Conservation (phyloP, 495 filamentous ascomycete species). For the Bathelium albidoporum region DNA sequence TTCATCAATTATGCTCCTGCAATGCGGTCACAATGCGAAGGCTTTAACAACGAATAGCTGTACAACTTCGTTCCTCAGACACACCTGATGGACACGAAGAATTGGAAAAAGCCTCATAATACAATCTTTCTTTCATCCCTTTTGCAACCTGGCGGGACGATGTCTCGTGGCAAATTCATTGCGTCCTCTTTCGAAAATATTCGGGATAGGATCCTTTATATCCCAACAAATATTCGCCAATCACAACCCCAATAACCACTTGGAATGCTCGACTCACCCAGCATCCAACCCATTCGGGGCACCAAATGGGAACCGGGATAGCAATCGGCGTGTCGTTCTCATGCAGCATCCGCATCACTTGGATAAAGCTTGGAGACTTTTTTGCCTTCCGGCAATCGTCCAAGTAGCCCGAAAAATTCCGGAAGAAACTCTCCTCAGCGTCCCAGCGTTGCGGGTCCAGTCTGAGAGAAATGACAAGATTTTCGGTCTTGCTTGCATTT, state of each 20-base stretch:
- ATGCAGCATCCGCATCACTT: slow-evolving; percentile 4
- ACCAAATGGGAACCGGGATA: neutral
- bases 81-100: too few species aligned
- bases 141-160: neutral
- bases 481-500: slow-evolving; percentile 6
- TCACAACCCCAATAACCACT: neutral
- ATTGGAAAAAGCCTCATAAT: too few species aligned
- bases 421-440: slow-evolving; percentile 8
- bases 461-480: slow-evolving; percentile 3
- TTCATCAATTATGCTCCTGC: neutral
- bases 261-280: neutral
- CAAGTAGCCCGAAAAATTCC: slow-evolving; percentile 10
- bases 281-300: slow-evolving; percentile 4
- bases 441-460: slow-evolving; percentile 7
- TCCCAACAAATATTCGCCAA: slow-evolving; percentile 5
- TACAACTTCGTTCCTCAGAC: too few species aligned
- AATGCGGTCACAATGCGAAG: too few species aligned
- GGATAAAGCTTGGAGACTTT: neutral
- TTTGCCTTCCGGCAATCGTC: slow-evolving; percentile 8
- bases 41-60: too few species aligned
- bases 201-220: slow-evolving; percentile 10
- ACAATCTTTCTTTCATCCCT: too few species aligned
- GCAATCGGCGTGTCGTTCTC: neutral
- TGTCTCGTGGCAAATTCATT: neutral
- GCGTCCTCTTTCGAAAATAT: slow-evolving; percentile 6